Evolutionary conservation across 1,284 basidiomycete species (phyloP).

Genomic region (Pseudozyma sp.): DNA sequence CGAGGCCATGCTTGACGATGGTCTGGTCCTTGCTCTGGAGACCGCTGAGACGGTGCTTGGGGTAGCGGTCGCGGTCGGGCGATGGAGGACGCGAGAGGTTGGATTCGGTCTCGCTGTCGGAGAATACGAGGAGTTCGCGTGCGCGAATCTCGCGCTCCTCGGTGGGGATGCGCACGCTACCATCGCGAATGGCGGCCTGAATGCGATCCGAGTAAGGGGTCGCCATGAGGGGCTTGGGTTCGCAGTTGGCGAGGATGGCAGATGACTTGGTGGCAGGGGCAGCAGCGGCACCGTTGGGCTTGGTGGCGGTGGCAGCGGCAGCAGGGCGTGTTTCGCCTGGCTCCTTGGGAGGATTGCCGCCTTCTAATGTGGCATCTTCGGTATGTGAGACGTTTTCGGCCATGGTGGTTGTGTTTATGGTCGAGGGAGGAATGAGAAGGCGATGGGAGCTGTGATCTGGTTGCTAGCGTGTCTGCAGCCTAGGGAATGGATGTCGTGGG

Average conservation of each 20-base stretch:
- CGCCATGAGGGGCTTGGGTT: slow-evolving; percentile 50
- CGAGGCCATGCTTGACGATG: slow-evolving; percentile 57
- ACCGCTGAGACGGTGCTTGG: slow-evolving; percentile 60
- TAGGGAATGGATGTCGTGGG: neutral
- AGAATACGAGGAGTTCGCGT: slow-evolving; percentile 51
- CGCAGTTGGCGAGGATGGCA: slow-evolving; percentile 38
- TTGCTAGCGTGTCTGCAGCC: too few species aligned
- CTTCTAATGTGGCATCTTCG: slow-evolving; percentile 42
- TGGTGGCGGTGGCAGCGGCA: slow-evolving; percentile 3
- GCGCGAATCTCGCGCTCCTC: slow-evolving; percentile 59
- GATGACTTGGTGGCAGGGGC: slow-evolving; percentile 19
- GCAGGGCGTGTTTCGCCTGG: slow-evolving; percentile 29
- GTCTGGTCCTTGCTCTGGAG: slow-evolving; percentile 57
- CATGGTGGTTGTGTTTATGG: slow-evolving; percentile 8
- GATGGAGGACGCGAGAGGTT: slow-evolving; percentile 62
- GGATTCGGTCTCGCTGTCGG: slow-evolving; percentile 62
- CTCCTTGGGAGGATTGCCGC: slow-evolving; percentile 40
- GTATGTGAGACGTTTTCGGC: slow-evolving; percentile 31
- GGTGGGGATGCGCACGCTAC: slow-evolving; percentile 39
- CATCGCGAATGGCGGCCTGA: slow-evolving; percentile 46
- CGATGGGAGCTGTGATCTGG: neutral
- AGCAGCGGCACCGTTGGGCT: slow-evolving; percentile 2
- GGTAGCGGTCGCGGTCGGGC: slow-evolving; percentile 54
- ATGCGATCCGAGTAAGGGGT: slow-evolving; percentile 51
- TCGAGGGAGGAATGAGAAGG: neutral